Base-by-base conservation (phyloP, 1,284 basidiomycete species). In the Sutorius eximius region DNA sequence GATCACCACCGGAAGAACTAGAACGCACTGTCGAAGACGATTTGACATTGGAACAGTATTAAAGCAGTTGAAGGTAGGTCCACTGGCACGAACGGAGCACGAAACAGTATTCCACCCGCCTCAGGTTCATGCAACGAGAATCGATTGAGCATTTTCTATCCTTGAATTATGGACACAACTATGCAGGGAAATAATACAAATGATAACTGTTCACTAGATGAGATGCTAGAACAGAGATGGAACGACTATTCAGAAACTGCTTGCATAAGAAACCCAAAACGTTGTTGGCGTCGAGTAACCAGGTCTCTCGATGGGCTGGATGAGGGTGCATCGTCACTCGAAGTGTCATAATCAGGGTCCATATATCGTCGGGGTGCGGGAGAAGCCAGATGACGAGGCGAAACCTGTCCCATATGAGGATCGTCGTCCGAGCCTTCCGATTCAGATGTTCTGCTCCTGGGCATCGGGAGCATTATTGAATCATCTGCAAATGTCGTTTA, bases 371-470 rank as follows among this genome's bases (percentile, higher is more conserved):
- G 78, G 30, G 77, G 70, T 24, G 73, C 75, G 8, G 86, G 86
- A 9, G 86, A 89, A 40, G 82, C 79, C 27, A 88, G 67, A 60
- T 83, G 83, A 56, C 80, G 79, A 22, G 86, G 85, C 0, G 85
- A 87, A n/a, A 86, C 82, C 67, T 86, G 82, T 1, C 85, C 84
- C 24, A 82, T 56, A 59, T 76, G 75, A 1, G 77, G 78, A 56
- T 85, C 81, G 55, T 89, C 85, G 59, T 88, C 86, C 2, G 85
- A 87, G 4, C 54, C 51, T 57, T 71, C 48, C 50, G 50, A 30
- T 51, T 49, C 55, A 29, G 22, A 27, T 27, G 38, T 40, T 22
- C 20, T 40, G 38, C 46, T 51, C 38, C 41, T 45, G 36, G 65
- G 36, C 58, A 61, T 22, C 57, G 57, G 46, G 59, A 66, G 70